A percentile compares a stretch with the other conserved stretches of the same genome.
Conservation (phyloP, 2,329 filamentous ascomycete species). For the Apiospora aurea region DNA sequence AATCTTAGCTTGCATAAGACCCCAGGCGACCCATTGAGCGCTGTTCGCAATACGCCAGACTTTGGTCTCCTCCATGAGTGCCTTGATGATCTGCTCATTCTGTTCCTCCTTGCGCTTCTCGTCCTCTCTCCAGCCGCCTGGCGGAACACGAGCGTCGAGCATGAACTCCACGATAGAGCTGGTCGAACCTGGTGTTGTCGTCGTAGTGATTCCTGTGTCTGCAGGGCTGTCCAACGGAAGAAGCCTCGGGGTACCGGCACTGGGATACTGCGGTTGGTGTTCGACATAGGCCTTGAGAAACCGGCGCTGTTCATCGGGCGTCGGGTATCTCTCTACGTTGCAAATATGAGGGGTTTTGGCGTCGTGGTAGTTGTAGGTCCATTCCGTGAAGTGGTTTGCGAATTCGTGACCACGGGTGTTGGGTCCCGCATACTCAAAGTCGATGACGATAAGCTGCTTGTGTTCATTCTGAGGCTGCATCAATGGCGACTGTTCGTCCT, state of each 20-base stretch:
- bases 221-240: conserved; percentile 51
- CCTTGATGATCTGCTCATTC: conserved; percentile 71
- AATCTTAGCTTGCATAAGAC: conserved; percentile 91
- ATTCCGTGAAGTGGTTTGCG: conserved; percentile 97
- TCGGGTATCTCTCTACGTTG: conserved; percentile 76
- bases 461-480: conserved; percentile 90
- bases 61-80: conserved; percentile 78
- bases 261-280: conserved; percentile 74
- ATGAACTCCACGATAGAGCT: conserved; percentile 75
- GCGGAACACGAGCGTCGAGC: conserved; percentile 75
- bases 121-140: conserved; percentile 63
- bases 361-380: conserved; percentile 98
- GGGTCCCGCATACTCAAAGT: conserved; percentile 95
- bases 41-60: conserved; percentile 90
- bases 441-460: conserved; percentile 95
- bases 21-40: conserved; percentile 94
- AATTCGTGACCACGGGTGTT: conserved; percentile 90
- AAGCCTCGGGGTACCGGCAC: conserved; percentile 58
- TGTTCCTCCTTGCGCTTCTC: conserved; percentile 69
- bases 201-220: conserved; percentile 45
- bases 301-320: conserved; percentile 77
- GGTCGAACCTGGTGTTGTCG: conserved; percentile 45
- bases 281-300: conserved; percentile 89
- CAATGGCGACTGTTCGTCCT: conserved; percentile 81
- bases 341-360: conserved; percentile 69